Base-by-base conservation (phyloP, 164 flowering plant species). In the Magnolia officinalis region DNA sequence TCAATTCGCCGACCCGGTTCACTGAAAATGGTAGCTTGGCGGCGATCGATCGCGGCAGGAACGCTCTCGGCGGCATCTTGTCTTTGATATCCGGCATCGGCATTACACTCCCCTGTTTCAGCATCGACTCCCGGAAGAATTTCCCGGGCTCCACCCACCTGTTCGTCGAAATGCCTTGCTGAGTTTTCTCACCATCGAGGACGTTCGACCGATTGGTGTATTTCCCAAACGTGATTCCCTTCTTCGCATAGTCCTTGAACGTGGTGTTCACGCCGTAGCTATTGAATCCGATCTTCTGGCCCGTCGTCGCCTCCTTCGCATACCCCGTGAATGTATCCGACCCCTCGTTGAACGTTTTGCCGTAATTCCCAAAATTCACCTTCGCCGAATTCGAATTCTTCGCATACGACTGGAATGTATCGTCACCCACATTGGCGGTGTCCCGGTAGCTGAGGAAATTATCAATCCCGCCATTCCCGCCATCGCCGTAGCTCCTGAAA, bases 21-120 rank as follows among this genome's bases (percentile, higher is more conserved):
- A 87, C 65, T 6, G 97, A 87, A 59, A 94, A 90, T 0, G 97
- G 97, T 65, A 95, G 74, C 83, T 89, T 91, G 0, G 87, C 81
- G 0, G 82, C 58, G n/a, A 95, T 81, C 2, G 79, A 19, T 10
- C 93, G 88, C 64, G 98, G 98, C 70, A 95, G 81, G 81, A 95
- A 95, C 49, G 98, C 86, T 85, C 98, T 83, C 75, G 70, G n/a
- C 0, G 98, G 98, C 98, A 95, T 91, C 72, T 85, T 91, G 76
- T 94, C 98, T 6, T 61, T 50, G 3, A 92, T 89, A 75, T 94
- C 95, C 18, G 98, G 98, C 96, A 94, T 91, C 18, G 78, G 84
- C 88, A 91, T 89, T 1, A 88, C 83, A 26, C 77, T 89, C 21
- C 96, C 97, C 24, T 80, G 58, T 70, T 85, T 90, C 78, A 94